These are phyloP conservation scores for Scheffersomyces segobiensis DNA, from an alignment of 1,139 yeast species.

Conservation along the genomic window DNA sequence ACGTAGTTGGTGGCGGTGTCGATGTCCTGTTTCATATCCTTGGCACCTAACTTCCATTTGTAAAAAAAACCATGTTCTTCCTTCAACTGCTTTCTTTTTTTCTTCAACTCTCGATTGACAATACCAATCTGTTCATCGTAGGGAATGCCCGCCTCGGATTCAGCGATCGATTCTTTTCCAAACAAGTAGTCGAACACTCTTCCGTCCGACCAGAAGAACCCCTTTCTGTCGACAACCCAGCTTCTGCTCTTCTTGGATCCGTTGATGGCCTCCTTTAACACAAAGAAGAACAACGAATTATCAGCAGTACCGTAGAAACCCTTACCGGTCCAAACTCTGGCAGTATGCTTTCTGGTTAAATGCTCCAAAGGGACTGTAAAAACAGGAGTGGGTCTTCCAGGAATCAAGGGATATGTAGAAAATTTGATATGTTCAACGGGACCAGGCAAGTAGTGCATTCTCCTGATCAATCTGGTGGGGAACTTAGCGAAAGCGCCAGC, in stretches of 20 bases:
- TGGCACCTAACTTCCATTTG: conserved; percentile 39
- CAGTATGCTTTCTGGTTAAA: conserved; percentile 56
- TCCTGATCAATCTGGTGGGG: conserved; percentile 70
- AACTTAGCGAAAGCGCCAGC: conserved; percentile 48
- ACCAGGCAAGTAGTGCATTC: conserved; percentile 75
- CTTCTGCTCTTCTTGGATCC: conserved; percentile 49
- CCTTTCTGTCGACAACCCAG: conserved; percentile 82
- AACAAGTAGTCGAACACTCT: conserved; percentile 77
- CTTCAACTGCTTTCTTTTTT: conserved; percentile 39
- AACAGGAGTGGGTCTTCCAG: conserved; percentile 77
- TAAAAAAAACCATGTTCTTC: conserved; percentile 43
- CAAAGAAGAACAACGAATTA: conserved; percentile 70
- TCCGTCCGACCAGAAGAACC: conserved; percentile 88
- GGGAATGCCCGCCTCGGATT: conserved; percentile 74
- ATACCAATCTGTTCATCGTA: conserved; percentile 58
- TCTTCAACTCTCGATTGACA: conserved; percentile 38
- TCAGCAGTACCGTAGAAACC: conserved; percentile 87
- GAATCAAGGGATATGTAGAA: conserved; percentile 73
- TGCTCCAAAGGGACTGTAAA: conserved; percentile 62
- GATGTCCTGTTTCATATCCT: conserved; percentile 35
- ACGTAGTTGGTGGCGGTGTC: conserved; percentile 22
- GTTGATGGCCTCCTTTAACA: conserved; percentile 52
- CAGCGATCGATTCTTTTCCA: conserved; percentile 74
- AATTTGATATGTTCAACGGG: conserved; percentile 57
- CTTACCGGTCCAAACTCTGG: conserved; percentile 80